These are phyloP conservation scores for Euphorbia pulcherrima DNA, from an alignment of 345 rosid genomes.

Conservation along the genomic window DNA sequence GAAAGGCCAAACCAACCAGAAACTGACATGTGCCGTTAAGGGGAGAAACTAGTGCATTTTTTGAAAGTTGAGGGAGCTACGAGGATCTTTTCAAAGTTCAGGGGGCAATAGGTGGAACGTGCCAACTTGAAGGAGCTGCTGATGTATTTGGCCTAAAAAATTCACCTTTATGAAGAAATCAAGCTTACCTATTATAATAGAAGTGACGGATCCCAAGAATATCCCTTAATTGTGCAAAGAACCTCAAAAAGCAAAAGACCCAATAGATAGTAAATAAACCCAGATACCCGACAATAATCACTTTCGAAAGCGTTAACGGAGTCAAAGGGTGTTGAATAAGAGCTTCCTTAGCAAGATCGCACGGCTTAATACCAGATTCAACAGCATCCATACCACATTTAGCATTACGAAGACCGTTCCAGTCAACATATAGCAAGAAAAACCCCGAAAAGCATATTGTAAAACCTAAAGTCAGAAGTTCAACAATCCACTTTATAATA, in stretches of 20 bases:
- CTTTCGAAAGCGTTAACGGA: conserved; percentile 81
- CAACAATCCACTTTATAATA: conserved; percentile 89
- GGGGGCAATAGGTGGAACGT: too few relatives aligned
- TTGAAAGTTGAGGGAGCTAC: too few relatives aligned
- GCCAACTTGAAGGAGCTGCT: too few relatives aligned
- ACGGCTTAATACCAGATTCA: conserved; percentile 91
- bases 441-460: conserved; percentile 94
- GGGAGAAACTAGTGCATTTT: too few relatives aligned
- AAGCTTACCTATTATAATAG: conserved; percentile 65
- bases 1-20: too few relatives aligned
- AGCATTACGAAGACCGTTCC: conserved; percentile 97
- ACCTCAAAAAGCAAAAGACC: conserved; percentile 88
- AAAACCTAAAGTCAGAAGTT: conserved; percentile 84
- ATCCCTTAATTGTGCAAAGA: conserved; percentile 84
- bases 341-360: conserved; percentile 96
- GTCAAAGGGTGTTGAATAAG: conserved; percentile 78
- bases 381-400: conserved; percentile 99
- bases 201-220: conserved; percentile 75
- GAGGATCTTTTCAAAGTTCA: too few relatives aligned
- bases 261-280: conserved; percentile 77
- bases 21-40: too few relatives aligned
- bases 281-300: conserved; percentile 79
- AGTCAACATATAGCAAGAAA: conserved; percentile 85
- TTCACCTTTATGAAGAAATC: conserved; percentile 8
- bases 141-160: too few relatives aligned